Base-by-base conservation (phyloP, 2,329 filamentous ascomycete genomes). In the Trichophyton mentagrophytes region DNA sequence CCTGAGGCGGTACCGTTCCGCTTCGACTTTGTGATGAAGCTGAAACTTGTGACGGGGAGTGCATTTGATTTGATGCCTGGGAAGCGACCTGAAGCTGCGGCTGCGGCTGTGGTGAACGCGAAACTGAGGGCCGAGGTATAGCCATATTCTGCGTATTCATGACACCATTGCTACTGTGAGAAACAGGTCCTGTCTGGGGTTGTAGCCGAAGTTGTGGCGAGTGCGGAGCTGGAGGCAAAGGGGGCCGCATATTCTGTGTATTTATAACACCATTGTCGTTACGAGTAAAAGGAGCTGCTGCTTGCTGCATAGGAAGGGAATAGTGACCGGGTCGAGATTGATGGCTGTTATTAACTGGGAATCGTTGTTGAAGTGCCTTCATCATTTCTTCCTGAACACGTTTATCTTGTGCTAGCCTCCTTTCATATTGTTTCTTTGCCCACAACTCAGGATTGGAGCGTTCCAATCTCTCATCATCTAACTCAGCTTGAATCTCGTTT, bases 401-500 rank as follows among this genome's bases (percentile, higher is more conserved):
- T 15, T 51, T 11, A 15, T 51, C 46, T 51, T 27, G 20, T 27
- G 46, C 22, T 25, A 51, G 1, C 3, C 56, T 46, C 22, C 15
- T 66, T 59, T 68, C 64, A 7, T 4, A 11, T 30, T 71, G 60
- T 59, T 66, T 65, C 47, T 61, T 64, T n/a, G 64, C 59, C 60
- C 69, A 75, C 1, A 70, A 73, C 3, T 25, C 67, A 11, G 71
- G 73, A 60, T 78, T 66, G 6, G 67, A 71, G 53, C 74, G 71
- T 61, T 68, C 69, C 8, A 78, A 68, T 27, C 67, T 69, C 61
- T 77, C 71, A 44, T 79, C 72, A 38, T 70, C 67, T 5, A 78
- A 64, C 57, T 78, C 70, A 46, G 74, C 65, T 36, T 80, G 76
- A 0, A 83, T 82, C 53, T 85, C 80, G 49, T 73, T 74, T 8